A percentile compares a stretch with the other conserved stretches of the same genome.
These are phyloP conservation scores for Argentina anserina DNA, from an alignment of 306 rosid genomes.

Conservation along the genomic window DNA sequence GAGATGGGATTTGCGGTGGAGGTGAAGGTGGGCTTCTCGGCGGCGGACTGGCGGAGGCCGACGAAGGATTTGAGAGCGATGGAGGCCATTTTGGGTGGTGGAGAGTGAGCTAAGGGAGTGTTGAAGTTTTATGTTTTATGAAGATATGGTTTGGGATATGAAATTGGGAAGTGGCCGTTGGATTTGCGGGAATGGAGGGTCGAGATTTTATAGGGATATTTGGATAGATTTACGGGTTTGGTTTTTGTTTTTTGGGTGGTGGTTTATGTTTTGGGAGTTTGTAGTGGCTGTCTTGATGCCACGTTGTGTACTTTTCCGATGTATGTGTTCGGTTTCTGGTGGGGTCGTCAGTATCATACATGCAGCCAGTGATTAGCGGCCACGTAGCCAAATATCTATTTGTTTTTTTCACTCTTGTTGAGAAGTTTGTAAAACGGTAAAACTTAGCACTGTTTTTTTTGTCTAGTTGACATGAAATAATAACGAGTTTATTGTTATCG, in stretches of 20 bases:
- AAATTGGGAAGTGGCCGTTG: conserved; percentile 30
- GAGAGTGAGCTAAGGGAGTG: background rate
- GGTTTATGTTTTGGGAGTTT: background rate
- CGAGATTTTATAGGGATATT: conserved; percentile 50
- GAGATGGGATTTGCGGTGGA: conserved; percentile 19
- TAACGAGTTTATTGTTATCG: too few relatives aligned
- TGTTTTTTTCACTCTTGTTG: too few relatives aligned
- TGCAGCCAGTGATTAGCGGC: conserved; percentile 17
- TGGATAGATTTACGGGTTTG: conserved; percentile 35
- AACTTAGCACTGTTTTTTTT: too few relatives aligned
- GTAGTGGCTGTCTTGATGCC: conserved; percentile 36
- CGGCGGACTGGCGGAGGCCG: conserved; percentile 76
- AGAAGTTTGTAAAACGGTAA: too few relatives aligned
- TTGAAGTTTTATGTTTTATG: conserved; percentile 9
- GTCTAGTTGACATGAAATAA: too few relatives aligned
- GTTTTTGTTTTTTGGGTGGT: conserved; percentile 14
- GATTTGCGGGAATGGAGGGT: conserved; percentile 35
- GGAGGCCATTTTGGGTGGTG: conserved; percentile 54
- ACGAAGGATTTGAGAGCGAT: conserved; percentile 76
- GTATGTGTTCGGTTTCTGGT: background rate
- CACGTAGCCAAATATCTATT: too few relatives aligned
- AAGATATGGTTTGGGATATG: conserved; percentile 67
- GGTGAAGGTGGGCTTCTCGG: conserved; percentile 46
- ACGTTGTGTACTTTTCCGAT: conserved; percentile 28
- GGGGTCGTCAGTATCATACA: background rate